These are phyloP conservation scores for Scheffersomyces segobiensis DNA, from an alignment of 1,139 yeast species.

Conservation along the genomic window DNA sequence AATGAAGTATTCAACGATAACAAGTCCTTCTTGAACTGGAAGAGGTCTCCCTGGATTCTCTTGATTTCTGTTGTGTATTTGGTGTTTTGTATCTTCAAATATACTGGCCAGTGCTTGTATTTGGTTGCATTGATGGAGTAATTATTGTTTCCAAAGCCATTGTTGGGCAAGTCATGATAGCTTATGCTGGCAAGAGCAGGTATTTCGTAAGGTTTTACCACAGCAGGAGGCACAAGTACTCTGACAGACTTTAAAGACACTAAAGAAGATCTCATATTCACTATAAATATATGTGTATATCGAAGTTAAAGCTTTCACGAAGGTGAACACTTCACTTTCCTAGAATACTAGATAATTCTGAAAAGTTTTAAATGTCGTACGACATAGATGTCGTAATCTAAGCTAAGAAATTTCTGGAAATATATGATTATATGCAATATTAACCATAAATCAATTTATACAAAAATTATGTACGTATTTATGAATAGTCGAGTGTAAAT, in stretches of 20 bases:
- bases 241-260: conserved; percentile 25
- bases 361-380: not conserved
- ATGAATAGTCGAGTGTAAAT: too few relatives aligned
- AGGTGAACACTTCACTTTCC: not conserved
- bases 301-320: not conserved
- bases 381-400: not conserved
- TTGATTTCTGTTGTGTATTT: conserved; percentile 62
- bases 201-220: conserved; percentile 22
- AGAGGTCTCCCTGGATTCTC: conserved; percentile 61
- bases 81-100: conserved; percentile 56
- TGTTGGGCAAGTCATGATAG: conserved; percentile 34
- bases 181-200: conserved; percentile 30
- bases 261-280: conserved; percentile 29
- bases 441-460: not conserved
- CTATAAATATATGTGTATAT: not conserved
- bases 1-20: conserved; percentile 47
- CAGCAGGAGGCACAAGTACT: conserved; percentile 20
- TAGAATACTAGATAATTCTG: not conserved
- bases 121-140: conserved; percentile 57
- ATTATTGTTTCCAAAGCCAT: conserved; percentile 42
- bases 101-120: conserved; percentile 69
- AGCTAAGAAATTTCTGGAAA: not conserved
- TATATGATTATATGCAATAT: not conserved
- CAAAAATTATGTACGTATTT: too few relatives aligned
- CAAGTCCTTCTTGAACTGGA: conserved; percentile 59